Evolutionary conservation across 768 basidiomycete genomes (phyloP).

Genomic region (Naganishia onofrii): DNA sequence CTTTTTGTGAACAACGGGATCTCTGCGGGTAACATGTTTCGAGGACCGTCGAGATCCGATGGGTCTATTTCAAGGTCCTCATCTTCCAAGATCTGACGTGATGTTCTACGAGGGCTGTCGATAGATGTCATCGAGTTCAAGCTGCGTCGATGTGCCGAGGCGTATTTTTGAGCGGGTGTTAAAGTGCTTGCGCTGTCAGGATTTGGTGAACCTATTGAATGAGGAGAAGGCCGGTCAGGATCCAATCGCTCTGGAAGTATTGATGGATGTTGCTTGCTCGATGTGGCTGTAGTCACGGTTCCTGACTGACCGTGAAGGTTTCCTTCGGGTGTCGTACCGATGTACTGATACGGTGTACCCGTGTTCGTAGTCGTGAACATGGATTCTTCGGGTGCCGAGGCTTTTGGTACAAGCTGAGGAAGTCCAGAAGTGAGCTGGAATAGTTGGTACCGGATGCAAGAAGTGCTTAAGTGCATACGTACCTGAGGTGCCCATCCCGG

Average conservation of each 20-base stretch:
- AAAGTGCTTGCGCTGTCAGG: neutral
- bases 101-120: neutral
- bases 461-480: neutral
- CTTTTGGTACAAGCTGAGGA: constrained; percentile 11
- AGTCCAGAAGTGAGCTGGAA: too few relatives aligned
- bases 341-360: constrained; percentile 19
- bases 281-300: neutral
- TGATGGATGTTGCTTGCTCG: neutral
- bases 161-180: constrained; percentile 22
- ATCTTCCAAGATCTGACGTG: neutral
- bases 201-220: neutral
- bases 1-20: neutral
- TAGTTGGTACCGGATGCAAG: too few relatives aligned
- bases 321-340: constrained; percentile 2
- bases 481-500: constrained; percentile 24
- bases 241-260: too few relatives aligned
- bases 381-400: constrained; percentile 2
- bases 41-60: constrained; percentile 7
- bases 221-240: neutral
- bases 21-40: constrained; percentile 27
- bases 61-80: neutral
- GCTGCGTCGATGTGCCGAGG: constrained; percentile 16
- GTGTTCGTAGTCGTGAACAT: constrained; percentile 21
- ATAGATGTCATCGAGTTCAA: neutral
- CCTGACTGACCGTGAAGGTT: neutral